Base-by-base conservation (phyloP, 1,284 basidiomycete genomes). In the Moesziomyces sp. region DNA sequence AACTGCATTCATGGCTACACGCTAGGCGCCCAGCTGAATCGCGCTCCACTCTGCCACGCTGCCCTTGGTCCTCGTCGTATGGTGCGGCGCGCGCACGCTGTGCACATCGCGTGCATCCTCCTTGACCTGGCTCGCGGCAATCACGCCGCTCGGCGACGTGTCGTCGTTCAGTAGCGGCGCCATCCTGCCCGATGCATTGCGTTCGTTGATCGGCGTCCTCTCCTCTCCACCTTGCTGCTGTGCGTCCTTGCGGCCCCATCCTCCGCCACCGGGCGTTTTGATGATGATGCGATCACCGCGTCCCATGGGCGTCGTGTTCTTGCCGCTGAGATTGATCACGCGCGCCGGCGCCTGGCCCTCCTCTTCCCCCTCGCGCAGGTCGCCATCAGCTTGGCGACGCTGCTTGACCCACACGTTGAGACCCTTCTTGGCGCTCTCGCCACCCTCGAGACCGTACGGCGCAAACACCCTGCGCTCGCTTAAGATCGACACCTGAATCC, bases 261-360 rank as follows among this genome's bases (percentile, higher is more conserved):
- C 95, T 3, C 95, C 95, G 6, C 93, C 95, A 1, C 95, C 95
- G 0, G 94, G 95, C 3, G 94, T 97, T 84, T 94, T 90, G 60
- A 97, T 90, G 58, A 92, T 76, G 60, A 96, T 85, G 46, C 88
- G 86, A 84, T 97, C 94, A 2, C 92, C 91, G 76, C 91, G 91
- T 50, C 91, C 92, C 90, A 94, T 93, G 85, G 89, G 89, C 46
- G 94, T 89, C 0, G 92, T 93, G 46, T 91, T 76, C 68, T 97
- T 97, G 9, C 94, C 93, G 19, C 94, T 94, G 44, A 97, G 89
- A 81, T 95, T 97, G 80, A 97, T 91, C 35, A 89, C 86, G 21
- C 93, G 87, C 19, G 88, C 62, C 10, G 71, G 46, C 23, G 78
- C 72, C 24, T 82, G 83, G 3, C 63, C 71, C 10, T 78, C 70